Conservation (phyloP, 2,329 filamentous ascomycete species). For the Pseudogymnoascus sp. region DNA sequence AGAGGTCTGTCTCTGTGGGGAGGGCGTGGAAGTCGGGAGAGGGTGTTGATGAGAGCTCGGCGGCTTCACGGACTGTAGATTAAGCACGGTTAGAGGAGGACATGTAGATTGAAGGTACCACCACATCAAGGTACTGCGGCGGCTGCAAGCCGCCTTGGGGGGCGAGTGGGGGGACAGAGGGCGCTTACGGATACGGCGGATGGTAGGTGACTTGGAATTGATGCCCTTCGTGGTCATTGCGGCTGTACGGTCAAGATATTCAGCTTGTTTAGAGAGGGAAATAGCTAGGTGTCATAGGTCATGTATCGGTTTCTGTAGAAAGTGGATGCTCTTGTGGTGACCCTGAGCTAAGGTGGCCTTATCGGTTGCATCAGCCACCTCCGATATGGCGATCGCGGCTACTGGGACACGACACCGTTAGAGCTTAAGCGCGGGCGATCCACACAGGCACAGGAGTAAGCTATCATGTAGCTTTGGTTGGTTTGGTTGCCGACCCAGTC, state of each 20-base stretch:
- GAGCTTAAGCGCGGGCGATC: slow-evolving; percentile 3
- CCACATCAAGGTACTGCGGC: neutral
- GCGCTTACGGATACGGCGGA: slow-evolving; percentile 67
- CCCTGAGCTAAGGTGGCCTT: slow-evolving; percentile 4
- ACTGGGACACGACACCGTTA: neutral
- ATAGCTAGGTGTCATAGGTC: neutral
- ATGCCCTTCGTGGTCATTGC: slow-evolving; percentile 24
- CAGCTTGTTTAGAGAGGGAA: neutral
- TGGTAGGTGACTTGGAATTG: slow-evolving; percentile 73
- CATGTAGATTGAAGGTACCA: slow-evolving; percentile 27
- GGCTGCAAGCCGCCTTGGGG: neutral
- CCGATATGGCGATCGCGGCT: slow-evolving; percentile 3
- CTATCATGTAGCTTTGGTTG: neutral
- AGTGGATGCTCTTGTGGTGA: neutral
- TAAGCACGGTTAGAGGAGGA: neutral
- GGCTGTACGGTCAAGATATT: neutral
- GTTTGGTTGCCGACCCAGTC: neutral
- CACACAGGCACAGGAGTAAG: neutral
- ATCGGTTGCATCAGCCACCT: neutral
- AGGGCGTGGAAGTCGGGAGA: slow-evolving; percentile 78
- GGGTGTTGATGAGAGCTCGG: slow-evolving; percentile 71
- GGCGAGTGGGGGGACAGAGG: slow-evolving; percentile 8
- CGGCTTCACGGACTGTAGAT: slow-evolving; percentile 70
- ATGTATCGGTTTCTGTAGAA: neutral
- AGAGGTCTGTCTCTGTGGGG: slow-evolving; percentile 71